phyloP scores from a whole-genome alignment of 2,329 filamentous ascomycete genomes.

The Fusarium sororula region DNA sequence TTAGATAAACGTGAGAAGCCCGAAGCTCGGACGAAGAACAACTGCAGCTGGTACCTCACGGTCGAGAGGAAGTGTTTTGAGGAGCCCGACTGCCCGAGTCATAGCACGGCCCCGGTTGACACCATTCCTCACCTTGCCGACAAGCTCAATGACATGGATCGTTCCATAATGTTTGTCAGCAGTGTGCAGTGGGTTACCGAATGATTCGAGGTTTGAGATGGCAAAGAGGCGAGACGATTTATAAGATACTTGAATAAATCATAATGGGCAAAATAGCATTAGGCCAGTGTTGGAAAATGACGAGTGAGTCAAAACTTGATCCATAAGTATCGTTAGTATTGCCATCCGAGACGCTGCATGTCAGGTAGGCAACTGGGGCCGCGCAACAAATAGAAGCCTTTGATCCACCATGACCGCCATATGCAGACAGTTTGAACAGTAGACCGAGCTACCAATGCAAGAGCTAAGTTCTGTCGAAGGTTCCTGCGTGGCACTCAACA shows the following conservation, averaged over 20 bases:
- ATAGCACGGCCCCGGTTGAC: neutral
- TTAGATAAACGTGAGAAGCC: neutral
- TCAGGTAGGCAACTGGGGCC: constrained; percentile 19
- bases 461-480: neutral
- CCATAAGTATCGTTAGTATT: neutral
- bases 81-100: neutral
- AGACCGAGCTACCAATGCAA: constrained; percentile 20
- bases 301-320: constrained; percentile 7
- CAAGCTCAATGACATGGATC: neutral
- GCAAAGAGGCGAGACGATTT: constrained; percentile 14
- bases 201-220: neutral
- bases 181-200: neutral
- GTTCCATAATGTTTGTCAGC: constrained; percentile 19
- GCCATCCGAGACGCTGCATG: neutral
- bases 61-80: constrained; percentile 11
- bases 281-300: neutral
- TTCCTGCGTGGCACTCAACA: constrained; percentile 16
- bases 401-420: constrained; percentile 28
- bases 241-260: neutral
- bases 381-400: constrained; percentile 12
- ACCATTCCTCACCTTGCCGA: constrained; percentile 4
- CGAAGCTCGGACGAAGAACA: neutral
- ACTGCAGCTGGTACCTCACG: neutral
- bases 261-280: neutral
- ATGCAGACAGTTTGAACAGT: neutral